Base-by-base conservation (phyloP, 208 protist species). In the Trypanosoma platydactyli region DNA sequence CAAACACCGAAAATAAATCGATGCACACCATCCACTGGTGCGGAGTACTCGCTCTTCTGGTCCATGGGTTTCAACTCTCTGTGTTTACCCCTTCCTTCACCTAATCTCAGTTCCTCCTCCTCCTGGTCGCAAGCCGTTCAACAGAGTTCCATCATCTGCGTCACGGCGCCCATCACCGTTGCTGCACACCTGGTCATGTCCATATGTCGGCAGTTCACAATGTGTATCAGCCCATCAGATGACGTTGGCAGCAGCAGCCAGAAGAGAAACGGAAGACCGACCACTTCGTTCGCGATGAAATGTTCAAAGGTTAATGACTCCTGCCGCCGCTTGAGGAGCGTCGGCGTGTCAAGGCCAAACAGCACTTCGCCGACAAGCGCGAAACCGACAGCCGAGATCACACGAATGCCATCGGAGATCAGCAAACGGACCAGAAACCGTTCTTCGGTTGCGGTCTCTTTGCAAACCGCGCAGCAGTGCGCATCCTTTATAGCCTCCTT, bases 401-500 rank as follows among this genome's bases (percentile, higher is more conserved):
- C 24, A 29, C 50, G 50, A 42, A 84, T 9, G 27, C 76, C 71
- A 56, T 92, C 86, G 41, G 79, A 86, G 15, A 92, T 49, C 49
- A 49, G 50, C 30, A 88, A 24, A 0, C 20, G 22, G 1, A 84
- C 25, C 13, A 68, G 55, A 45, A 79, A 75, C 4, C 45, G 61
- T 3, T 75, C 66, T n/a, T 46, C 50, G 2, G 71, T 41, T 25
- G 68, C 46, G n/a, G 58, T 44, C 1, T 20, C 27, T n/a, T 66
- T 60, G 58, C 82, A 88, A 13, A 42, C 45, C 0, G 30, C 22
- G 59, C 81, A 86, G 7, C n/a, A 18, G 15, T 27, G 15, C 29
- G 29, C 50, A 5, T 11, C 46, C 29, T 54, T n/a, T 15, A 2
- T 15, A 38, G 38, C 22, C 27, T 49, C 16, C 16, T 24, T 45